Base-by-base conservation (phyloP, 495 filamentous ascomycete genomes). In the Monascus purpureus region DNA sequence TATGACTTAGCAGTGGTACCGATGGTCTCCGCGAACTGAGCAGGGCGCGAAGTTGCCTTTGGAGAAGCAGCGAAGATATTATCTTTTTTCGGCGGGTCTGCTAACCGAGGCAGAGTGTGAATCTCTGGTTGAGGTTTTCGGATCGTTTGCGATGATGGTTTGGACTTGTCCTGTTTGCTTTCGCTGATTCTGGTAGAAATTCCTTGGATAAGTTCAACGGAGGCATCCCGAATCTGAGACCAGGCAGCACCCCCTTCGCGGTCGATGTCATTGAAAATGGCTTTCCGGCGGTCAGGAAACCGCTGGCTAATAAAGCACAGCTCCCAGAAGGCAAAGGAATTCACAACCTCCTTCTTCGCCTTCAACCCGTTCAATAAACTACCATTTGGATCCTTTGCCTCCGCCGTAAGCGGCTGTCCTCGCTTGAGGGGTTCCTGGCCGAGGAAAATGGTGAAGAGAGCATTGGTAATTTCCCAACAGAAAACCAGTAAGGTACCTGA, bases 281-380 rank as follows among this genome's bases (percentile, higher is more conserved):
- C 67, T 47, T 79, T 82, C 14, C 90, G 73, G 17, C 92, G 73
- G 6, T 71, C 69, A 7, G 73, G 59, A 37, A 73, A 83, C 19
- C 73, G 70, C 31, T 78, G 66, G 29, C 82, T 75, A 39, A 95
- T 92, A 35, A 78, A 67, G 17, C 70, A 67, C 13, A 96, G 64
- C 49, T 97, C 90, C 81, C 86, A 92, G 59, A 93, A 83, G 15
- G 90, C 88, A 50, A 88, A 88, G 3, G 72, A 59, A 59, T 83
- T 60, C 7, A 60, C 51, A 14, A 57, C 38, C 13, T 55, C 45
- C 34, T 63, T 67, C 41, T 61, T 86, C 13, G 78, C 72, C 39
- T 75, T 84, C 28, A 97, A 55, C 1, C 90, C 90, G 33, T 73
- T 82, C 28, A 96, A 49, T 25, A 97, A 61, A 44, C 78, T 93